Base-by-base conservation (phyloP, 768 basidiomycete genomes). In the Lactarius vividus region DNA sequence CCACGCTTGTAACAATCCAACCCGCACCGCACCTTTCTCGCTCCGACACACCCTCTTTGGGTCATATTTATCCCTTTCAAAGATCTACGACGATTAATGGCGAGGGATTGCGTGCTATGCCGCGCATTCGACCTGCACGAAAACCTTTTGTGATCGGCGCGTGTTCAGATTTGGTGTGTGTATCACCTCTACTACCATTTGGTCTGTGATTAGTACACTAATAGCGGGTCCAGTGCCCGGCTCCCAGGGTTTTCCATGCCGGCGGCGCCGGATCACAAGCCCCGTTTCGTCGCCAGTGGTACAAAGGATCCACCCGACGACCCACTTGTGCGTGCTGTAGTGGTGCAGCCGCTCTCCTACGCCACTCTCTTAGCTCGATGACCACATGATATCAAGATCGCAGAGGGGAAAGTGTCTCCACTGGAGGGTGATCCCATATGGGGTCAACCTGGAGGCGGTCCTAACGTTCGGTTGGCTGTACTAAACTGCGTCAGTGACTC, bases 131-230 rank as follows among this genome's bases (percentile, higher is more conserved):
- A 44, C 49, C 53, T 23, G 33, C 44, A 26, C 6, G 29, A 26
- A 35, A 52, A 0, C 29, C 42, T 40, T 57, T 61, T 60, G 49
- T 61, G 64, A 65, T 65, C 46, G 56, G 40, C 65, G 20, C 37
- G 39, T 16, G 1, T 42, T 58, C 61, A 35, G 40, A 62, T 57
- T 26, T 42, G 49, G 65, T 62, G 46, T 31, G 16, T 23, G 46
- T 31, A 62, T 66, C 65, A 56, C 65, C 65, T 66, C 65, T 57
- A 31, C 6, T n/a, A n/a, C n/a, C 20, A 28, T 60, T 49, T 39
- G 61, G 44, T 33, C 20, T 23, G 23, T 46, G 44, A 11, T 46
- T n/a, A n/a, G n/a, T 49, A 49, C 54, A 37, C 44, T 10, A 15
- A 35, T 35, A n/a, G 58, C 63, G 37, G 26, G 52, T 29, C 26